Base-by-base conservation (phyloP, 208 protist species). In the Histomonas meleagridis region DNA sequence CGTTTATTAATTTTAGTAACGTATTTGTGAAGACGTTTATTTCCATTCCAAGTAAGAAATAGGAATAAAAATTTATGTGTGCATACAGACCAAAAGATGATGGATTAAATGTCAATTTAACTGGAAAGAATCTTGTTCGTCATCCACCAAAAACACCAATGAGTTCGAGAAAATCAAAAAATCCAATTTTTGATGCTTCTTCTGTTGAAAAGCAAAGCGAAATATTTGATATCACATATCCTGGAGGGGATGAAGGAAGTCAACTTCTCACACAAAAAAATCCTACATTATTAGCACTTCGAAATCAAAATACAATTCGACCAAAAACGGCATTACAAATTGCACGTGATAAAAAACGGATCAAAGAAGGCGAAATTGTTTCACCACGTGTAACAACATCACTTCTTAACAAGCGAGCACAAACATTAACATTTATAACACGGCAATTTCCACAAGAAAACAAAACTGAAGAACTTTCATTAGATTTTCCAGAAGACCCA, bases 1-100 rank as follows among this genome's bases (percentile, higher is more conserved):
- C n/a, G n/a, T n/a, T n/a, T n/a, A n/a, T n/a, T n/a, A n/a, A n/a
- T n/a, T n/a, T n/a, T n/a, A n/a, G n/a, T n/a, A n/a, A n/a, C n/a
- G n/a, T n/a, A n/a, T n/a, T n/a, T n/a, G n/a, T n/a, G n/a, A n/a
- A n/a, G n/a, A n/a, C n/a, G n/a, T n/a, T n/a, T n/a, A n/a, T n/a
- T n/a, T n/a, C n/a, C n/a, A n/a, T n/a, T n/a, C n/a, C n/a, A n/a
- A n/a, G n/a, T n/a, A n/a, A n/a, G n/a, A n/a, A n/a, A n/a, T n/a
- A n/a, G n/a, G n/a, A n/a, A n/a, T n/a, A n/a, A n/a, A n/a, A n/a
- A n/a, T n/a, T n/a, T n/a, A n/a, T n/a, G n/a, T n/a, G n/a, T n/a
- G n/a, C n/a, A n/a, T n/a, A n/a, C n/a, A n/a, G n/a, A n/a, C 65
- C 65, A 28, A 72, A 72, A 72, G 65, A 72, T 72, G 40, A 26